Base-by-base conservation (phyloP, 495 filamentous ascomycete genomes). In the Hypoxylon intermedium region DNA sequence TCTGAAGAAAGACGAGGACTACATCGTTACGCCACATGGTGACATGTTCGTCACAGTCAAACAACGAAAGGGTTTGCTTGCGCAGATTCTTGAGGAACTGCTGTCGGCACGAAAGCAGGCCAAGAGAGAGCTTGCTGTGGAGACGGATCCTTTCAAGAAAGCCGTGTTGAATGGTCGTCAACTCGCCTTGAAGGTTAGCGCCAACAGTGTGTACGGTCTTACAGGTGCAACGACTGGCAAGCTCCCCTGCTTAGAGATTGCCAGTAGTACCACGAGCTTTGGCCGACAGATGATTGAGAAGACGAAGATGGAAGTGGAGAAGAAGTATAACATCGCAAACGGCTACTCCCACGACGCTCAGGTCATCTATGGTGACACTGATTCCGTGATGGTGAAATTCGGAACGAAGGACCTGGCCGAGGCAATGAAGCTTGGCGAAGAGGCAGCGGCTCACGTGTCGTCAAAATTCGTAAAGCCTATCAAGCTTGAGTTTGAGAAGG, bases 381-480 rank as follows among this genome's bases (percentile, higher is more conserved):
- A 99, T 80, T 99, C 94, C 5, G 94, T 99, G 72, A 99, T 99
- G 94, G 94, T 99, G 28, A 98, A 97, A 67, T 99, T 99, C 67
- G 94, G 94, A 9, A 90, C 91, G 3, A 85, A 80, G 9, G 90
- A 96, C 34, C 78, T 98, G 9, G 83, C 84, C 9, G 87, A 91
- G 20, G 87, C 92, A 16, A 98, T 99, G 95, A 92, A 93, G 70
- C 83, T 98, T 24, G 94, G 94, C 3, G 80, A 95, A 68, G 92
- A 99, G 69, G 94, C 94, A 1, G 87, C 94, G 3, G 80, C 85
- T 20, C 94, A 73, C 61, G 94, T 99, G 5, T 97, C 93, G 0
- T 79, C 83, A 18, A 96, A 97, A 69, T 98, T 98, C 74, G 77
- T 92, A 72, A 92, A 88, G 62, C 94, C 94, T 5, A 99, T 99